These are phyloP conservation scores for Puccinia sorghi DNA, from an alignment of 1,284 basidiomycete genomes.

Conservation along the genomic window DNA sequence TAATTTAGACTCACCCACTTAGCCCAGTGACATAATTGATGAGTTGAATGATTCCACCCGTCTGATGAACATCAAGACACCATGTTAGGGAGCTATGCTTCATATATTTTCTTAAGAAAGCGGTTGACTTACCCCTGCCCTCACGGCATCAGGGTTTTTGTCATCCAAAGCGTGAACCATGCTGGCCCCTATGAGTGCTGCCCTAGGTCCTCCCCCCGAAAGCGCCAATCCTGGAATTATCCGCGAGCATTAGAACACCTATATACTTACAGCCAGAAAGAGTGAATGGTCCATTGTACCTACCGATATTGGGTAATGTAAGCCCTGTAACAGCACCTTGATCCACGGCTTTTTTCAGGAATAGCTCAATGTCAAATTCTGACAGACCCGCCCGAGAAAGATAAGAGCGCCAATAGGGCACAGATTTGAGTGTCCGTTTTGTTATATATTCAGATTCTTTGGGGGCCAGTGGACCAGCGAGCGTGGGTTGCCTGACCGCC, in stretches of 20 bases:
- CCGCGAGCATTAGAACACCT: not conserved
- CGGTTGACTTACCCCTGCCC: conserved; percentile 24
- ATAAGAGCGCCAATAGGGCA: conserved; percentile 40
- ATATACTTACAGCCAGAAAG: too few species aligned
- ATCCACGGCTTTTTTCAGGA: conserved; percentile 27
- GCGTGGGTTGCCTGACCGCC: conserved; percentile 12
- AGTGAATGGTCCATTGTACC: not conserved
- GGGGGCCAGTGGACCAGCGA: conserved; percentile 29
- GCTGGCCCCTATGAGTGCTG: conserved; percentile 35
- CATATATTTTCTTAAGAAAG: not conserved
- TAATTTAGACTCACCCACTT: conserved; percentile 25
- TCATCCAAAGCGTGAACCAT: conserved; percentile 43
- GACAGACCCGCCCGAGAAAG: conserved; percentile 27
- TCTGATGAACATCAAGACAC: not conserved
- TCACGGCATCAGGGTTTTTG: conserved; percentile 25
- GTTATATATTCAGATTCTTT: conserved; percentile 40
- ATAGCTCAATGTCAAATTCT: conserved; percentile 36
- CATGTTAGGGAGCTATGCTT: not conserved
- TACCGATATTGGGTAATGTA: conserved; percentile 44
- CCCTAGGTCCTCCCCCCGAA: conserved; percentile 44
- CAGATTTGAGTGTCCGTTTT: conserved; percentile 37
- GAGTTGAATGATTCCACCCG: conserved; percentile 43
- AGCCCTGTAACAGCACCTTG: conserved; percentile 19
- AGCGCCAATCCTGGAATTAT: conserved; percentile 25
- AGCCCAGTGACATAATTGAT: conserved; percentile 39